Evolutionary conservation across 306 rosid genomes (phyloP), one percentile per base, ranked within the genome.

Genomic region (Prinsepia uniflora): DNA sequence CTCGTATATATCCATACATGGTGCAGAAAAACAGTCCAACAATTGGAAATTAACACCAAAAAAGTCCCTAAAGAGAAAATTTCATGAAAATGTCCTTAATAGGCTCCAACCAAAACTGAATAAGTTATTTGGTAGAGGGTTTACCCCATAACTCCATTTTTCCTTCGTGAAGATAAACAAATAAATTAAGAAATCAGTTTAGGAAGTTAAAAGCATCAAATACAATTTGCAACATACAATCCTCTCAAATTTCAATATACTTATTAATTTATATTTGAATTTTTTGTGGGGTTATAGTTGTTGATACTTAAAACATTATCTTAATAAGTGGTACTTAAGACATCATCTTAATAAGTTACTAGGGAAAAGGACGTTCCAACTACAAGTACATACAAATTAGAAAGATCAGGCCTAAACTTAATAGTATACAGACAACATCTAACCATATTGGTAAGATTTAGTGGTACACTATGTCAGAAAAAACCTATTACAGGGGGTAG

Each of bases 11-110:
- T 24, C 30, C 30, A 12, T 12, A 17, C 15, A 20, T 20, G 63
- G 41, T 57, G n/a, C 63, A 57, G 42, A 57, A 15, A 57, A 57
- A 57, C n/a, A 24, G 63, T 12, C 60, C 60, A 55, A 55, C 15
- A 22, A 5, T 57, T 5, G 63, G 12, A 22, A 57, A 19, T n/a
- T 4, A 20, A 57, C 36, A 10, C 4, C 42, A 12, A 24, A 57
- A 57, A 57, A n/a, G n/a, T n/a, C n/a, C n/a, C n/a, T n/a, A 30
- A 10, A 24, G 40, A 24, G 36, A 57, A 57, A 12, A 4, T 57
- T 57, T 57, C 40, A 22, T 5, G 18, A 57, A n/a, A 57, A 24
- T 24, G 14, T 57, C 0, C n/a, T 57, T 55, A 55, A 19, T 4
- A 18, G 19, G 60, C 12, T 20, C 36, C 22, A 20, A 57, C 40